Percentiles rank a stretch among this genome's conserved stretches.
Evolutionary conservation across 108 stramenopile species (phyloP).

Genomic region (Chaetoceros tenuissimus): DNA sequence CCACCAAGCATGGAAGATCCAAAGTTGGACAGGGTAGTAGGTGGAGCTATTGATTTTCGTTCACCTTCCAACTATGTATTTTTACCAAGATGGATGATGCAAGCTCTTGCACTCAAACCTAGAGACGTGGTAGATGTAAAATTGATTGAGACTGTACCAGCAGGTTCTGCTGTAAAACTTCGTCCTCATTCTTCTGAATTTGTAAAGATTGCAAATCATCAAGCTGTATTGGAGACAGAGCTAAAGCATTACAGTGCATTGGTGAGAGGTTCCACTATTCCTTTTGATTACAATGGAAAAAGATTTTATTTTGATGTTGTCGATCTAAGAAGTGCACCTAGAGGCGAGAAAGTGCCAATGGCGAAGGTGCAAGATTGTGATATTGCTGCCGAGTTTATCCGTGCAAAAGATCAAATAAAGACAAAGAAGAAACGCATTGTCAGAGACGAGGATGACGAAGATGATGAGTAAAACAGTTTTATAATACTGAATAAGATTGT

Average conservation of each 20-base stretch:
- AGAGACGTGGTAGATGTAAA: conserved; percentile 73
- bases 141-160: conserved; percentile 38
- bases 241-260: conserved; percentile 79
- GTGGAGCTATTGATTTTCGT: conserved; percentile 88
- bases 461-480: no score
- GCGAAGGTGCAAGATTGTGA: conserved; percentile 87
- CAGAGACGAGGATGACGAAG: no score
- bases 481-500: no score
- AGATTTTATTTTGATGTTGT: conserved; percentile 86
- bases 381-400: conserved; percentile 73
- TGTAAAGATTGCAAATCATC: conserved; percentile 68
- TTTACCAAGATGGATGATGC: conserved; percentile 86
- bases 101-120: conserved; percentile 67
- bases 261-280: conserved; percentile 71
- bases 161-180: conserved; percentile 66
- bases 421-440: conserved; percentile 18
- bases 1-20: conserved; percentile 5
- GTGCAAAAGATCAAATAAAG: conserved; percentile 56
- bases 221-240: conserved; percentile 85
- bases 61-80: conserved; percentile 81
- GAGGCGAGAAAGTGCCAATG: conserved; percentile 66
- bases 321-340: conserved; percentile 71
- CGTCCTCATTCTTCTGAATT: conserved; percentile 69
- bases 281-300: conserved; percentile 73
- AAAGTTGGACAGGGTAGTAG: conserved; percentile 49